Base-by-base conservation (phyloP, 306 rosid species). In the Glycine tomentella region DNA sequence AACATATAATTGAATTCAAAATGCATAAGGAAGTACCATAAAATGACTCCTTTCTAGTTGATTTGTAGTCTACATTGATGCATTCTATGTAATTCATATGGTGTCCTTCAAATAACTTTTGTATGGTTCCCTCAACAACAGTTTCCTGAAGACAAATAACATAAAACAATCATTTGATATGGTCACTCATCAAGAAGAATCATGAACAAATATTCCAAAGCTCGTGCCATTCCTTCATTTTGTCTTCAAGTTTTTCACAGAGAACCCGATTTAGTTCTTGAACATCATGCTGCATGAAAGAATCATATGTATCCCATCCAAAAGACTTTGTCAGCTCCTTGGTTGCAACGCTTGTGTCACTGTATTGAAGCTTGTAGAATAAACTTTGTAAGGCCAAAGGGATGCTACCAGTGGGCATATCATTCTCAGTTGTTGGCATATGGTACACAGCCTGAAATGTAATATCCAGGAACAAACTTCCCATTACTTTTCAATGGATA, bases 41-140 rank as follows among this genome's bases (percentile, higher is more conserved):
- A 87, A 92, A 94, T 14, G 98, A 94, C 82, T 94, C 98, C 86
- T 92, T 94, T 78, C 98, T 90, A 14, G 97, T 94, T 69, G 98
- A 94, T 85, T 94, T 94, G 76, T 92, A 94, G 85, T 94, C 98
- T 82, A 92, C 98, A 25, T 94, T 94, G 73, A 94, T 91, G 91
- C 98, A 94, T 76, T 94, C 98, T 57, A 94, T 94, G 84, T 92
- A 94, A 74, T 94, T 94, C 98, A 94, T 94, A 74, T 94, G 97
- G 80, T 94, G 97, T 46, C 98, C 98, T 87, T 94, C 98, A 75
- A 94, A 94, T 76, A 94, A 90, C 82, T 92, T 87, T 72, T 94
- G 98, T 86, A 94, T 94, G 16, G 98, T 94, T 77, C 98, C 98
- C 93, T 94, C 98, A 42, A 94, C 98, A 73, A 94, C 98, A 55